Conservation (phyloP, 1,284 basidiomycete genomes). For the Peniophora sp. region DNA sequence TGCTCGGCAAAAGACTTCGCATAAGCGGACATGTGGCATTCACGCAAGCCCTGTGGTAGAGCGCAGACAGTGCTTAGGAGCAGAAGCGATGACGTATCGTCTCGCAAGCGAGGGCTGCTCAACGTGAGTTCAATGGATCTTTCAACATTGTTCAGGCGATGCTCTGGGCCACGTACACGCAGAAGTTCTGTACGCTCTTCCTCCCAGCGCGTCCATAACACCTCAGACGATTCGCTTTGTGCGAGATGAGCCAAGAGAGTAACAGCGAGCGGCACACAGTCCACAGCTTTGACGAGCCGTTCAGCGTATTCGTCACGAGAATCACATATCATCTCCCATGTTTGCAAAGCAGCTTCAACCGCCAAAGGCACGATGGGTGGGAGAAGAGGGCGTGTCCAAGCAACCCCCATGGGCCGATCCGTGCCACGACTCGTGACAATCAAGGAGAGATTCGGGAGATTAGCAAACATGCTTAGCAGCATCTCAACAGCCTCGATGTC, state of each 20-base stretch:
- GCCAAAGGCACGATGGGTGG: constrained; percentile 1
- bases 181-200: constrained; percentile 4
- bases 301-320: constrained; percentile 1
- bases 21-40: not conserved
- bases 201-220: constrained; percentile 3
- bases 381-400: constrained; percentile 5
- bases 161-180: not conserved
- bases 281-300: constrained; percentile 4
- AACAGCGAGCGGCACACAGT: constrained; percentile 9
- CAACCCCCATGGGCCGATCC: constrained; percentile 1
- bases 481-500: constrained; percentile 5
- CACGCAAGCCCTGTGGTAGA: not conserved
- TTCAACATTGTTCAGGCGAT: constrained; percentile 6
- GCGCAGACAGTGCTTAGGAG: not conserved
- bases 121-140: constrained; percentile 7
- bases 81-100: not conserved
- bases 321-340: constrained; percentile 4
- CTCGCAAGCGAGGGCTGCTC: too few relatives aligned
- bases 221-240: constrained; percentile 1
- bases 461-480: constrained; percentile 4
- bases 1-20: not conserved
- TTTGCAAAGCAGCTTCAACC: constrained; percentile 2
- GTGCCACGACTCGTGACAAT: constrained; percentile 7
- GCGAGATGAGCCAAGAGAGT: constrained; percentile 9
- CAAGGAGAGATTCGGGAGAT: not conserved